A percentile compares a stretch with the other conserved stretches of the same genome.
These are phyloP conservation scores for Eremothecium coryli DNA, from an alignment of 1,139 yeast species.

Conservation along the genomic window DNA sequence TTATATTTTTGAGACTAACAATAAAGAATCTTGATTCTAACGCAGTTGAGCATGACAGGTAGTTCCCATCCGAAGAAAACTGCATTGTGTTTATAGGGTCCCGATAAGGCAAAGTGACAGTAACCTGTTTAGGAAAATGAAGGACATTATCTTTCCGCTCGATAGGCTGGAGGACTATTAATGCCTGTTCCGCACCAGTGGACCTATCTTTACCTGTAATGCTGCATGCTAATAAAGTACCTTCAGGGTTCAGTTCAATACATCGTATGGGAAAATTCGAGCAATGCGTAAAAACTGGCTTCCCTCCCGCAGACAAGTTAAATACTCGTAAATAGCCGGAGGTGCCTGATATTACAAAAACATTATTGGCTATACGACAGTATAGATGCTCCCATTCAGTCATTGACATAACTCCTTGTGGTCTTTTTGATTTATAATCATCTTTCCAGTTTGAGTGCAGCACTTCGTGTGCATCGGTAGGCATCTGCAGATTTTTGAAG, in stretches of 20 bases:
- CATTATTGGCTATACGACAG: constrained; percentile 54
- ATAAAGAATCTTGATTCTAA: constrained; percentile 73
- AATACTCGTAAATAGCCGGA: constrained; percentile 60
- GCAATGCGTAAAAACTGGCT: constrained; percentile 56
- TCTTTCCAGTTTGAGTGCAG: constrained; percentile 9
- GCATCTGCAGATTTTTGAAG: constrained; percentile 33
- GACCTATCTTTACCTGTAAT: constrained; percentile 69
- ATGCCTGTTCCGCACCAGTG: constrained; percentile 68
- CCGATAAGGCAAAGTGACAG: constrained; percentile 74
- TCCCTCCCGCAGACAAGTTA: constrained; percentile 48
- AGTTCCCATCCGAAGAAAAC: constrained; percentile 62
- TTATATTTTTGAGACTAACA: constrained; percentile 54
- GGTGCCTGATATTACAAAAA: constrained; percentile 64
- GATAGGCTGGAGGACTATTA: constrained; percentile 54
- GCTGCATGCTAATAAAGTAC: constrained; percentile 65
- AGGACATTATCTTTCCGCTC: constrained; percentile 28
- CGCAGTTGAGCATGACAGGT: constrained; percentile 73
- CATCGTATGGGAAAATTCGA: constrained; percentile 75
- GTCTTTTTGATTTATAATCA: constrained; percentile 7
- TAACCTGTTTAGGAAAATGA: constrained; percentile 38
- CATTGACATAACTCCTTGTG: no score
- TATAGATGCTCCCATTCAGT: constrained; percentile 54
- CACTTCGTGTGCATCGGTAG: constrained; percentile 28
- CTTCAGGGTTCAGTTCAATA: constrained; percentile 58
- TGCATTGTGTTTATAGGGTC: constrained; percentile 72